A percentile compares a stretch with the other conserved stretches of the same genome.
These are phyloP conservation scores for Saitozyma podzolica DNA, from an alignment of 768 basidiomycete species.

Conservation along the genomic window DNA sequence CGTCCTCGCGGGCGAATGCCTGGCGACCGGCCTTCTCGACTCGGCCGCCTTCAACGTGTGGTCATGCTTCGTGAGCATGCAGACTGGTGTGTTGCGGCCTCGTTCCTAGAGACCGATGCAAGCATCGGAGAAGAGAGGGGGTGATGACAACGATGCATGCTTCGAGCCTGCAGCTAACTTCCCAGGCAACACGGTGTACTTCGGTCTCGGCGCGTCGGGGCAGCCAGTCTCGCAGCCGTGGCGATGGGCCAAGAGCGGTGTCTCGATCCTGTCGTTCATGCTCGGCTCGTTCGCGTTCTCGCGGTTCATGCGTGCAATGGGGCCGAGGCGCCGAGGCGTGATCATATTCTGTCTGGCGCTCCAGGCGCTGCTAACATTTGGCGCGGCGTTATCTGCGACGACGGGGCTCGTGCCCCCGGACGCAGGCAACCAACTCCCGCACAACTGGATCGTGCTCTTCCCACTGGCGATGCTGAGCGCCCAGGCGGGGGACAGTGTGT, in stretches of 20 bases:
- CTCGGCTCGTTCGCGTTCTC: slow-evolving; percentile 22
- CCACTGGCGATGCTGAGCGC: slow-evolving; percentile 14
- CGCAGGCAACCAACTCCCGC: slow-evolving; percentile 16
- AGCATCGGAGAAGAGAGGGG: background rate
- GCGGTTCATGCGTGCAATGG: slow-evolving; percentile 5
- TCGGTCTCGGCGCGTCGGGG: slow-evolving; percentile 18
- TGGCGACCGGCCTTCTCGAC: slow-evolving; percentile 22
- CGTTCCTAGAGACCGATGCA: background rate
- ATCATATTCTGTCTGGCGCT: slow-evolving; percentile 3
- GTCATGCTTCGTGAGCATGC: slow-evolving; percentile 25
- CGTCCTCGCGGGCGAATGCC: slow-evolving; percentile 17
- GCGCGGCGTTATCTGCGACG: slow-evolving; percentile 6
- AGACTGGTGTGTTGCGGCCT: slow-evolving; percentile 15
- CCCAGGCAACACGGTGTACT: slow-evolving; percentile 22
- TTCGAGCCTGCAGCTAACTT: background rate
- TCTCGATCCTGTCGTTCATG: slow-evolving; percentile 21
- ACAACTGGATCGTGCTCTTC: slow-evolving; percentile 19
- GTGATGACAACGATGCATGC: background rate
- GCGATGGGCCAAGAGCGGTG: slow-evolving; percentile 21
- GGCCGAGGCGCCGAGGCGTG: slow-evolving; percentile 11
- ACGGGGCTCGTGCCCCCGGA: slow-evolving; percentile 8
- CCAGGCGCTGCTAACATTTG: slow-evolving; percentile 7
- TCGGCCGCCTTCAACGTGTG: slow-evolving; percentile 26
- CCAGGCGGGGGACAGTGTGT: slow-evolving; percentile 24
- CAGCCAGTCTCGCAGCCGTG: slow-evolving; percentile 18